A percentile compares a stretch with the other conserved stretches of the same genome.
phyloP scores from a whole-genome alignment of 2,329 filamentous ascomycete genomes.

The Pseudocercospora fijiensis region DNA sequence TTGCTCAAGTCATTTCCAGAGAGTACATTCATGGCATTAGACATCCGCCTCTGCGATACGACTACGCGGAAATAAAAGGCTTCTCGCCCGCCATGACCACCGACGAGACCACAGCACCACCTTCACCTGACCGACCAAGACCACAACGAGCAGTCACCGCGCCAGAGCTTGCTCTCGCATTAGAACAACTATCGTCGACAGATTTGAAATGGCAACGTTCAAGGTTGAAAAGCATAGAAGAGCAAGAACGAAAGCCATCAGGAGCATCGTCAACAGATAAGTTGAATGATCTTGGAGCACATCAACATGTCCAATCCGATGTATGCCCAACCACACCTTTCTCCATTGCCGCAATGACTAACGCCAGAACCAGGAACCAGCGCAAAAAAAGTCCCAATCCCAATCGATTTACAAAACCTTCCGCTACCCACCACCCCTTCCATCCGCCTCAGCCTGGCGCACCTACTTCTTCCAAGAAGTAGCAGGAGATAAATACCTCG shows the following conservation, averaged over 20 bases:
- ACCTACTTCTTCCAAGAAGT: conserved; percentile 33
- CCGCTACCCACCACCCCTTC: conserved; percentile 10
- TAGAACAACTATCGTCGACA: conserved; percentile 5
- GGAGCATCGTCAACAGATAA: conserved; percentile 6
- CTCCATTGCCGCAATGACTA: background rate
- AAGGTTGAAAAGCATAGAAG: conserved; percentile 4
- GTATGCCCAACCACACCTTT: background rate
- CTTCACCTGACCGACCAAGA: conserved; percentile 40
- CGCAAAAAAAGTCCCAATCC: background rate
- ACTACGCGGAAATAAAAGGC: background rate
- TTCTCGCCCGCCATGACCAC: background rate
- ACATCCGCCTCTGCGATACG: background rate
- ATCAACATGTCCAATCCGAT: background rate
- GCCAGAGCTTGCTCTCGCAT: conserved; percentile 23
- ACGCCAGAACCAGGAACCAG: background rate
- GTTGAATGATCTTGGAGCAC: conserved; percentile 19
- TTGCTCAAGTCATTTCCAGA: background rate
- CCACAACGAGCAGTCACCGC: conserved; percentile 21
- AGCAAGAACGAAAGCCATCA: conserved; percentile 9
- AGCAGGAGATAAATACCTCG: conserved; percentile 27
- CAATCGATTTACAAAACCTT: background rate
- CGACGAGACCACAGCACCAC: conserved; percentile 5
- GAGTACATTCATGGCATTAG: background rate
- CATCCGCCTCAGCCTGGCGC: conserved; percentile 22
- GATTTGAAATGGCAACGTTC: background rate